Conservation (phyloP, 352 stramenopile genomes). For the Phytophthora multivora region DNA sequence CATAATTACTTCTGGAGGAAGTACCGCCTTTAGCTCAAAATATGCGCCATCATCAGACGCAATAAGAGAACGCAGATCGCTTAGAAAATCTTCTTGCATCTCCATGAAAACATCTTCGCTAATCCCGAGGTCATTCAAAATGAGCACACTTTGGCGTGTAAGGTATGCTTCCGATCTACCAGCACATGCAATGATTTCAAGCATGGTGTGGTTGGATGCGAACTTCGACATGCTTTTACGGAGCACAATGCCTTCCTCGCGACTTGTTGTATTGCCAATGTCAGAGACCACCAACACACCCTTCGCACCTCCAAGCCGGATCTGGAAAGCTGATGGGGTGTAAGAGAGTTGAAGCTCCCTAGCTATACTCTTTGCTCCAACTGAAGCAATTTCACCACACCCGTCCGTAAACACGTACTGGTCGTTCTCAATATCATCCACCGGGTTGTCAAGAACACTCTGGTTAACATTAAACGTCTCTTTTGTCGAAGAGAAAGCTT, state of each 20-base stretch:
- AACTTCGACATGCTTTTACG: conserved; percentile 84
- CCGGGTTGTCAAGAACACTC: conserved; percentile 46
- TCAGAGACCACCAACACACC: conserved; percentile 75
- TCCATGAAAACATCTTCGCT: conserved; percentile 61
- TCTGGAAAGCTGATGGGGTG: conserved; percentile 74
- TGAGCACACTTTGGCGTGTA: conserved; percentile 76
- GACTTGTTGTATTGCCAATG: conserved; percentile 11
- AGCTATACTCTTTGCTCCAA: conserved; percentile 46
- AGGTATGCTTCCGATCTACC: conserved; percentile 68
- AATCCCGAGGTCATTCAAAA: conserved; percentile 71
- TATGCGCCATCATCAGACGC: conserved; percentile 54
- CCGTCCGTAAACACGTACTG: conserved; percentile 73
- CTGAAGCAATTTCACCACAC: conserved; percentile 61
- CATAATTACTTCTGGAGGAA: conserved; percentile 37
- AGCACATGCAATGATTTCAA: conserved; percentile 69
- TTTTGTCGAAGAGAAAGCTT: conserved; percentile 75
- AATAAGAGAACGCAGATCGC: conserved; percentile 55
- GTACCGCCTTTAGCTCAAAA: conserved; percentile 52
- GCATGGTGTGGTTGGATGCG: conserved; percentile 52
- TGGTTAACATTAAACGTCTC: conserved; percentile 53
- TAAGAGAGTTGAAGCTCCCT: conserved; percentile 39
- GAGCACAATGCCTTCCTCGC: conserved; percentile 39
- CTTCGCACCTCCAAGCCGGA: conserved; percentile 75
- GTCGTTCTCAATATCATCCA: conserved; percentile 51
- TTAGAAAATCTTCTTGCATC: conserved; percentile 76